Evolutionary conservation across 257 asterid species (phyloP).

Genomic region (Solanum dulcamara): DNA sequence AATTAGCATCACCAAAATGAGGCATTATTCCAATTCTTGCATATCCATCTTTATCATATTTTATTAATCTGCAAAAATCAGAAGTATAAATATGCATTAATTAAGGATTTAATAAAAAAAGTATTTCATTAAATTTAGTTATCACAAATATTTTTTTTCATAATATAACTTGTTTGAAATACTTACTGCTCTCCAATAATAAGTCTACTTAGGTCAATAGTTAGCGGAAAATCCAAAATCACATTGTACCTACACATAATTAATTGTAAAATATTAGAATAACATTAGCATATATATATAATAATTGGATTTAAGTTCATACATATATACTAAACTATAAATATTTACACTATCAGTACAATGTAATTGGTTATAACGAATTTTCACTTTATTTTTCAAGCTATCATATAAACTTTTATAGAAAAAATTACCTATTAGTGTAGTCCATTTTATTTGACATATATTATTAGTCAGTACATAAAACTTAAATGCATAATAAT

Average conservation of each 20-base stretch:
- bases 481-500: neutral
- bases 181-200: neutral
- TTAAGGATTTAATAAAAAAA: neutral
- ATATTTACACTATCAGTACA: neutral
- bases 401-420: neutral
- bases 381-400: neutral
- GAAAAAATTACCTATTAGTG: neutral
- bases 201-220: constrained; percentile 37
- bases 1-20: constrained; percentile 56
- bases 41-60: constrained; percentile 26
- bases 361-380: neutral
- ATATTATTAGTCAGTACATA: neutral
- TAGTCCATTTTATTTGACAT: too few relatives aligned
- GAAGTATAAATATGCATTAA: neutral
- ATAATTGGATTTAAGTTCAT: neutral
- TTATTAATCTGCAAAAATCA: constrained; percentile 28
- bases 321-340: neutral
- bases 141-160: neutral
- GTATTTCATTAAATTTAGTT: neutral
- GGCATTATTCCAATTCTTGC: constrained; percentile 80
- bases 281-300: neutral
- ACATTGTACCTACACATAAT: constrained; percentile 36
- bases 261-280: neutral
- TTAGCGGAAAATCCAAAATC: constrained; percentile 51
- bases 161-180: neutral